phyloP scores from a whole-genome alignment of 257 asterid species.

The Petrea volubilis region DNA sequence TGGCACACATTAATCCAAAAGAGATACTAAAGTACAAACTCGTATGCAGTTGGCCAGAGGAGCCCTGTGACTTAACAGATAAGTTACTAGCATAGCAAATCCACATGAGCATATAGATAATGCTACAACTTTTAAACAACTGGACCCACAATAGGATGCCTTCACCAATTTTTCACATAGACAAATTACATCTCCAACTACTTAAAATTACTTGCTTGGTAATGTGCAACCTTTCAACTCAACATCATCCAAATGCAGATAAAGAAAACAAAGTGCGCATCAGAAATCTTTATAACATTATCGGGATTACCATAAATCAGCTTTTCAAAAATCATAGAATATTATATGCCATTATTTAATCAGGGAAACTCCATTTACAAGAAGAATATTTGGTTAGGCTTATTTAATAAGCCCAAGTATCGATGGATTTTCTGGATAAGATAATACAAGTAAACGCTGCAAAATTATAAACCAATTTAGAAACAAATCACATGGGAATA shows the following conservation, averaged over 20 bases:
- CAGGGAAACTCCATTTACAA: not conserved
- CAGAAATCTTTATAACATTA: not conserved
- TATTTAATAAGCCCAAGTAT: not conserved
- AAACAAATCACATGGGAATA: slow-evolving; percentile 8
- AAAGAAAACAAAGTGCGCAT: not conserved
- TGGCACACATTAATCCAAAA: slow-evolving; percentile 12
- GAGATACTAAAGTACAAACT: not conserved
- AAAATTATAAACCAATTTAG: not conserved
- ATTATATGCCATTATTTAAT: not conserved
- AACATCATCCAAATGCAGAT: slow-evolving; percentile 4
- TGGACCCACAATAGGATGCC: not conserved
- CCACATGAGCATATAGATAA: not conserved
- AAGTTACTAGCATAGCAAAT: not conserved
- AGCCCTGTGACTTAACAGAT: not conserved
- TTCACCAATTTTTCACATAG: not conserved
- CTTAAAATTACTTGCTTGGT: not conserved
- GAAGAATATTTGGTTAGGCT: not conserved
- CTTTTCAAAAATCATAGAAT: not conserved
- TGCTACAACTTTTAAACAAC: not conserved
- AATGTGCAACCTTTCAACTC: not conserved
- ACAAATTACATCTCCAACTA: slow-evolving; percentile 1
- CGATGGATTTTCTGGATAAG: not conserved
- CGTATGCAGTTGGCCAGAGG: not conserved
- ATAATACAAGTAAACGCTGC: not conserved
- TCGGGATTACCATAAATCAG: not conserved